phyloP scores from a whole-genome alignment of 306 rosid genomes.

The Vigna mungo region DNA sequence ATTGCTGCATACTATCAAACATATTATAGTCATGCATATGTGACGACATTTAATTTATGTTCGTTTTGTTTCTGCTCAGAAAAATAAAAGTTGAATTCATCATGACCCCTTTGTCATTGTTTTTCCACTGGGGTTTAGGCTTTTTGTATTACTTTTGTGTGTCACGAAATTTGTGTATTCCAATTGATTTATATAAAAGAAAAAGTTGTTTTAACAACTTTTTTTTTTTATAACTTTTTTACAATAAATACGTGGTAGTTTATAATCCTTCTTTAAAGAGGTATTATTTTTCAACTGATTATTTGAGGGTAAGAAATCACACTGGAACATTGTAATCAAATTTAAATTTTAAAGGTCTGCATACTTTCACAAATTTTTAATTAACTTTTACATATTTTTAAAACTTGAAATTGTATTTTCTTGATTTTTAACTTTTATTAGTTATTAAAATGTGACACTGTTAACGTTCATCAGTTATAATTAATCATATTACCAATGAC shows the following conservation, averaged over 20 bases:
- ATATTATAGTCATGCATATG: not conserved
- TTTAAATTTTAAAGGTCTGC: not conserved
- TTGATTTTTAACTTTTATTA: not conserved
- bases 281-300: not conserved
- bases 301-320: not conserved
- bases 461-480: not conserved
- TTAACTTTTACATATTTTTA: not conserved
- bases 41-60: conserved; percentile 3
- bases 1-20: not conserved
- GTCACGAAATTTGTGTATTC: conserved; percentile 34
- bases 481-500: no score
- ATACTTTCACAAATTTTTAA: not conserved
- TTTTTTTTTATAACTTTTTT: no score
- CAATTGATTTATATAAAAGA: conserved; percentile 2
- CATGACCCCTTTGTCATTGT: not conserved
- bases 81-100: conserved; percentile 31
- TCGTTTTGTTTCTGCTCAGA: conserved; percentile 4
- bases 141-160: conserved; percentile 15
- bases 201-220: no score
- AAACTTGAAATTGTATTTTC: not conserved
- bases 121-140: not conserved
- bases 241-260: no score
- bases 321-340: not conserved
- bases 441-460: not conserved
- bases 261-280: no score